phyloP scores from a whole-genome alignment of 257 asterid species.

The Solanum piurae region DNA sequence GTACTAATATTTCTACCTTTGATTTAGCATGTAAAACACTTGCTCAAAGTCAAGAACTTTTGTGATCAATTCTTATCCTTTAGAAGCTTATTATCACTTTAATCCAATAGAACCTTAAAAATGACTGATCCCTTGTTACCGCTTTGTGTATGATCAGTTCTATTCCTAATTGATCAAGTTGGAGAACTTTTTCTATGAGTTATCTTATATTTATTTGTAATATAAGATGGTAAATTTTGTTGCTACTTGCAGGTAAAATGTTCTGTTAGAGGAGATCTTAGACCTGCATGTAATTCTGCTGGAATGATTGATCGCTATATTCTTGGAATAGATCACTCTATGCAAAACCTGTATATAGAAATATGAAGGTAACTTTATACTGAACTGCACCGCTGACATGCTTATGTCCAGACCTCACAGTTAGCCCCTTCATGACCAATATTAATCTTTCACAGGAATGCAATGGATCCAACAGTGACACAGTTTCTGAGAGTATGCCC shows the following conservation, averaged over 20 bases:
- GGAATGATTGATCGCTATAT: conserved; percentile 71
- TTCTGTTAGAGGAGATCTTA: conserved; percentile 66
- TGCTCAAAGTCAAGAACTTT: background rate
- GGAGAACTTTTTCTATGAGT: background rate
- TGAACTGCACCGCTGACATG: background rate
- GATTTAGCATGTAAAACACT: background rate
- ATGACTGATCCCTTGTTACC: background rate
- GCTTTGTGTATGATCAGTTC: background rate
- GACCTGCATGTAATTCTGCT: conserved; percentile 87
- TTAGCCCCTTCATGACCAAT: background rate
- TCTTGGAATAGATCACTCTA: conserved; percentile 69
- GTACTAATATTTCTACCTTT: background rate
- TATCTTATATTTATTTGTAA: background rate
- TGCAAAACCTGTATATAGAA: conserved; percentile 62
- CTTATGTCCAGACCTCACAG: background rate
- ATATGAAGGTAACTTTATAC: conserved; percentile 45
- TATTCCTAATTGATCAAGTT: background rate
- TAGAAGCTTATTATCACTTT: background rate
- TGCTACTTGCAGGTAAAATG: conserved; percentile 52
- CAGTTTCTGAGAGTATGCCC: conserved; percentile 33
- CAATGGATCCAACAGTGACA: conserved; percentile 32
- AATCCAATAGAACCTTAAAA: background rate
- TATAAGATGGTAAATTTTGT: background rate
- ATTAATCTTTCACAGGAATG: conserved; percentile 40
- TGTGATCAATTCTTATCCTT: background rate